Evolutionary conservation across 2,329 filamentous ascomycete species (phyloP), one percentile per base, ranked within the genome.

Genomic region (Colletotrichum liaoningense): DNA sequence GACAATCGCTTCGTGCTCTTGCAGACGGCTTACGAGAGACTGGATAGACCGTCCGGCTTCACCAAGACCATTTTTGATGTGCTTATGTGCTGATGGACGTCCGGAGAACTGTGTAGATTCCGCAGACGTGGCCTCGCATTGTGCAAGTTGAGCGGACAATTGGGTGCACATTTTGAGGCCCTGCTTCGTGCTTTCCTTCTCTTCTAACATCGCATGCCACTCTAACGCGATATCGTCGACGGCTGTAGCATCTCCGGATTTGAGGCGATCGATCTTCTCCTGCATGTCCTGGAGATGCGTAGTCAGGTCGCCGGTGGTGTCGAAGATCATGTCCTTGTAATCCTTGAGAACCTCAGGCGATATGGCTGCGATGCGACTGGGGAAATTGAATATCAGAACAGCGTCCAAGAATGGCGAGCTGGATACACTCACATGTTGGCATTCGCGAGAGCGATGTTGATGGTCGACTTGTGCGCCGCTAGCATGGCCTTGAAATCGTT

Each of bases 361-460:
- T 35, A 77, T 64, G 5, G 75, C 38, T 26, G 22, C 60, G 26
- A 65, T 65, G 8, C 63, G 63, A 57, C 63, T 65, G 6, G 22
- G 6, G 14, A 4, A 12, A 14, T n/a, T 7, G 24, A 14, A 11
- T 12, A 46, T 58, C 3, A 62, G 24, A n/a, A 24, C 16, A 4
- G 24, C 35, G 38, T 6, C 9, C 7, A n/a, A 35, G 24, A 66
- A 28, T 3, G 11, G 26, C 16, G n/a, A 12, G 16, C 2, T 16
- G 19, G 9, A 2, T 22, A 52, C 19, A 52, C 54, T 59, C 12
- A 80, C 78, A 80, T 72, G 54, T 77, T 79, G 26, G 76, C 78
- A 71, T 77, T 74, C 14, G 75, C 75, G 14, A 80, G 70, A 49
- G 78, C 77, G 60, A 80, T 78, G 62, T 69, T 77, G 16, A 80